These are phyloP conservation scores for Microbotryomycetes sp. DNA, from an alignment of 1,284 basidiomycete species.

Conservation along the genomic window DNA sequence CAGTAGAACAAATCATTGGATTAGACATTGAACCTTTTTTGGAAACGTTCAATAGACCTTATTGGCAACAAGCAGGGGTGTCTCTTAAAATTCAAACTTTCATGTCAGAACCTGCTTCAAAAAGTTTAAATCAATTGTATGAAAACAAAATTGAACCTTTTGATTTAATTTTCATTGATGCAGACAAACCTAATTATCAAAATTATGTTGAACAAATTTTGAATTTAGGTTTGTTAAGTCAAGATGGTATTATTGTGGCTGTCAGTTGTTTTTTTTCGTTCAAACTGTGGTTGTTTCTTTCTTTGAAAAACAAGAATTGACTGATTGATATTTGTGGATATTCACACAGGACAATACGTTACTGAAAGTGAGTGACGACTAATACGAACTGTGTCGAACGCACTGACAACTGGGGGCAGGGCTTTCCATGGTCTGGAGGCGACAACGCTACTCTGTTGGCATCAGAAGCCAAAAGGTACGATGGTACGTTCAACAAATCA, in stretches of 20 bases:
- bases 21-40: slow-evolving; percentile 42
- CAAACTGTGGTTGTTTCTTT: not conserved
- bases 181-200: slow-evolving; percentile 40
- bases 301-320: too few relatives aligned
- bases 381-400: too few relatives aligned
- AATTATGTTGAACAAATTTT: slow-evolving; percentile 38
- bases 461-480: slow-evolving; percentile 11
- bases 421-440: not conserved
- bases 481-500: slow-evolving; percentile 30
- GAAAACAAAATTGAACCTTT: slow-evolving; percentile 33
- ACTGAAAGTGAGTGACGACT: slow-evolving; percentile 36
- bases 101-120: slow-evolving; percentile 36
- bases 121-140: slow-evolving; percentile 33
- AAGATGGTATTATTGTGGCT: slow-evolving; percentile 38
- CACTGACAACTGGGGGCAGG: too few relatives aligned
- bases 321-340: not conserved
- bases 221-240: slow-evolving; percentile 33
- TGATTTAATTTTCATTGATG: slow-evolving; percentile 44
- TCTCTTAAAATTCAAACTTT: slow-evolving; percentile 28
- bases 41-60: slow-evolving; percentile 36
- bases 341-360: slow-evolving; percentile 39
- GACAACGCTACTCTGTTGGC: not conserved
- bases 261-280: slow-evolving; percentile 9
- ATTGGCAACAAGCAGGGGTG: slow-evolving; percentile 37
- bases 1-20: slow-evolving; percentile 34